Base-by-base conservation (phyloP, 345 rosid species). In the Dipteronia dyeriana region DNA sequence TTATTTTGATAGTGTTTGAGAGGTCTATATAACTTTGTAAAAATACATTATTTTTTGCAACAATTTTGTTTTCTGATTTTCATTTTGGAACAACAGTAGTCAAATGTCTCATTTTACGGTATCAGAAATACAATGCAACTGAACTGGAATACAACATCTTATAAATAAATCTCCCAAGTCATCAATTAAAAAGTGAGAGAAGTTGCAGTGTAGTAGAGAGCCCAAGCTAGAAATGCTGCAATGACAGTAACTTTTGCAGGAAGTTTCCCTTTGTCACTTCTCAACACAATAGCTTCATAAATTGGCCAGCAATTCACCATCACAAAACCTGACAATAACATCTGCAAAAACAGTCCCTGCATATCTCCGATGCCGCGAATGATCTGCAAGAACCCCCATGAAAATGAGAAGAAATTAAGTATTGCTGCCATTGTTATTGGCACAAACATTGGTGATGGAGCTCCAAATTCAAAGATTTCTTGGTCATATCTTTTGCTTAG, bases 381-480 rank as follows among this genome's bases (percentile, higher is more conserved):
- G 57, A 82, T 5, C 17, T 66, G 26, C n/a, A 63, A 51, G 17
- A 84, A 0, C 17, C 93, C 93, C 9, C 20, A 23, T 0, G 64
- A 19, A 16, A 94, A 72, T 8, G 93, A 81, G 16, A 75, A 11
- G 6, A 89, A 81, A 82, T 89, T 94, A 76, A 91, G 25, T 12
- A 86, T 47, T 0, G 97, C 97, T 2, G 84, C 88, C 65, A 65
- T 65, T 10, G 86, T 68, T n/a, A 85, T 45, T 2, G 82, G 75
- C 63, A 88, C 86, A 64, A 91, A 88, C 86, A 95, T 74, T 0
- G 91, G 88, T 0, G 88, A 91, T 49, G 85, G n/a, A 0, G 73
- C 85, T 8, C 96, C 92, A 2, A 93, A 92, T 38, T 92, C 92
- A 1, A 91, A 93, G 0, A 84, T 67, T 20, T 85, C 94, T 78